Evolutionary conservation across 176 grass and related monocot species (phyloP), one percentile per base, ranked within the genome.

Genomic region (Puya raimondii): DNA sequence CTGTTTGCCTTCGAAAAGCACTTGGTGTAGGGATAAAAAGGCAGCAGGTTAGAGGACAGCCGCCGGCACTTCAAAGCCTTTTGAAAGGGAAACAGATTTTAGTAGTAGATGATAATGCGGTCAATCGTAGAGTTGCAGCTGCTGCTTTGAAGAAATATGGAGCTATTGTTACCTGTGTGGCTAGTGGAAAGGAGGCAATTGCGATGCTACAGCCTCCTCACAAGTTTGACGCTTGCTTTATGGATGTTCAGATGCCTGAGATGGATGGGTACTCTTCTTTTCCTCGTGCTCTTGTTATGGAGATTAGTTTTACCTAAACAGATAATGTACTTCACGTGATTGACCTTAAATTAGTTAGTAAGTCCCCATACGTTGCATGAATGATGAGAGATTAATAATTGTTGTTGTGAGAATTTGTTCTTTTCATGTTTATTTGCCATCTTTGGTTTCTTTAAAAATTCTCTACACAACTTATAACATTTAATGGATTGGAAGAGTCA

Each of bases 171-270:
- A 93, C 80, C 26, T 88, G 83, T 67, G 83, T 78, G 11, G 83
- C 88, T 20, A 83, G 80, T 49, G 90, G 90, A 76, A 88, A 84
- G 57, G 86, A 79, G 65, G 86, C 90, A 52, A 86, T 93, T 79
- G 53, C 15, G 78, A 84, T 79, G 65, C 82, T 93, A 59, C 68
- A 27, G 10, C 90, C 86, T 4, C 90, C 86, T 47, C 86, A 93
- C 56, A 70, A 81, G 20, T 83, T 93, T 76, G 80, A 93, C 84
- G 85, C 86, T 71, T 93, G 90, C 78, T 88, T 93, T 80, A 93
- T 93, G 90, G 90, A 93, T 79, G 64, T 93, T 84, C 86, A 93
- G 66, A 93, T 93, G 86, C 86, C 90, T 2, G 90, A 93, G 66
- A 93, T 93, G 86, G 90, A 93, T 53, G 86, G 90, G 90, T 93